These are phyloP conservation scores for Phoma sp. DNA, from an alignment of 2,329 filamentous ascomycete species.

Conservation along the genomic window DNA sequence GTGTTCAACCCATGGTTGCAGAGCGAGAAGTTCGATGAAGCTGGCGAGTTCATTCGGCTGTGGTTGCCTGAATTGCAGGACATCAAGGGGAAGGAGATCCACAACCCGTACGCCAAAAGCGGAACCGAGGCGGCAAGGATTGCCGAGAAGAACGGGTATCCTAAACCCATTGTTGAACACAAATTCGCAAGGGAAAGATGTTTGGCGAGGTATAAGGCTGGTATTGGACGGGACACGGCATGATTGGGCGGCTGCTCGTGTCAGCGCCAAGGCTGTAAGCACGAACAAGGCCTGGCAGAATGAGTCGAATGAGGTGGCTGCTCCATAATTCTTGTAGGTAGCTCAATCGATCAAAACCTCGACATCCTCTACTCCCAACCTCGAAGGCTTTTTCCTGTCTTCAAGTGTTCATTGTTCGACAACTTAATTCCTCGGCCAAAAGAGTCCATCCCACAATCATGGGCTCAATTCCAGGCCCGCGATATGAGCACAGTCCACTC, in stretches of 20 bases:
- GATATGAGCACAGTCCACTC: conserved; percentile 1
- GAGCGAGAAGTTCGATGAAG: conserved; percentile 82
- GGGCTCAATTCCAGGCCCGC: background rate
- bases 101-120: conserved; percentile 78
- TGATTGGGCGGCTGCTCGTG: conserved; percentile 8
- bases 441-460: background rate
- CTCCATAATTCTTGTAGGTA: no score
- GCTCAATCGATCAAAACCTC: no score
- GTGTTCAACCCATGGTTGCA: conserved; percentile 88
- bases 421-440: no score
- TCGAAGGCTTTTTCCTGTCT: no score
- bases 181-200: conserved; percentile 70
- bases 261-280: conserved; percentile 7
- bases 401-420: no score
- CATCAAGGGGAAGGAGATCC: conserved; percentile 71
- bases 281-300: background rate
- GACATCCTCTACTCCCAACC: no score
- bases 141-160: conserved; percentile 74
- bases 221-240: conserved; percentile 60
- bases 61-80: conserved; percentile 79
- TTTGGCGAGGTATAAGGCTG: conserved; percentile 72
- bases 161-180: conserved; percentile 76
- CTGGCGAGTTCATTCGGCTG: conserved; percentile 79
- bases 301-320: background rate
- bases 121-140: conserved; percentile 53